Conservation (phyloP, 2,329 filamentous ascomycete genomes). For the Furcasterigmium furcatum region DNA sequence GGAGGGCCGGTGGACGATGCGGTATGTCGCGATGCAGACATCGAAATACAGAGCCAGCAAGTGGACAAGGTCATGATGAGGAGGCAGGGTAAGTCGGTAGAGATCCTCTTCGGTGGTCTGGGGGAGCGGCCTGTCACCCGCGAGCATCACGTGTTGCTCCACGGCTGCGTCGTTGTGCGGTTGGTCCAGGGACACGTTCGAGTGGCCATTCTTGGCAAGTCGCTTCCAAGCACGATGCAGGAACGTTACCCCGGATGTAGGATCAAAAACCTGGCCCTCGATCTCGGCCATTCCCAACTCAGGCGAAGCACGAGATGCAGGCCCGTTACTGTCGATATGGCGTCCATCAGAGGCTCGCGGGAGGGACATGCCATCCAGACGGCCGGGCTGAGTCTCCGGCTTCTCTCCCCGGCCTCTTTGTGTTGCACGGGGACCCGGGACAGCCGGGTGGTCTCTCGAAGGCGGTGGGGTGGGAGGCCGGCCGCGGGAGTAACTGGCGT, state of each 20-base stretch:
- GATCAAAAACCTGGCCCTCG: slow-evolving; percentile 49
- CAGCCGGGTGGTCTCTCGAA: background rate
- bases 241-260: slow-evolving; percentile 49
- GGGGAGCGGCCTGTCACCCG: slow-evolving; percentile 47
- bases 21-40: slow-evolving; percentile 57
- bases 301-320: slow-evolving; percentile 30
- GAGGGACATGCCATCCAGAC: too few species aligned
- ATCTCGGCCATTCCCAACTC: slow-evolving; percentile 44
- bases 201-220: slow-evolving; percentile 37
- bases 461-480: slow-evolving; percentile 28
- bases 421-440: too few species aligned
- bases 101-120: slow-evolving; percentile 20
- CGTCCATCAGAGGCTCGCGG: too few species aligned
- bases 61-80: slow-evolving; percentile 23
- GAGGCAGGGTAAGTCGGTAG: slow-evolving; percentile 30
- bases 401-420: too few species aligned
- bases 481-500: slow-evolving; percentile 27
- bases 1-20: slow-evolving; percentile 52
- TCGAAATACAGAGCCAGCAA: slow-evolving; percentile 55
- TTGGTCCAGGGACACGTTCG: slow-evolving; percentile 17
- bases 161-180: slow-evolving; percentile 11
- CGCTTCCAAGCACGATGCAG: slow-evolving; percentile 49
- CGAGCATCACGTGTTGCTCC: slow-evolving; percentile 40
- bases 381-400: too few species aligned
- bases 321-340: slow-evolving; percentile 5